These are phyloP conservation scores for Tylopilus sp. DNA, from an alignment of 768 basidiomycete genomes.

Conservation along the genomic window DNA sequence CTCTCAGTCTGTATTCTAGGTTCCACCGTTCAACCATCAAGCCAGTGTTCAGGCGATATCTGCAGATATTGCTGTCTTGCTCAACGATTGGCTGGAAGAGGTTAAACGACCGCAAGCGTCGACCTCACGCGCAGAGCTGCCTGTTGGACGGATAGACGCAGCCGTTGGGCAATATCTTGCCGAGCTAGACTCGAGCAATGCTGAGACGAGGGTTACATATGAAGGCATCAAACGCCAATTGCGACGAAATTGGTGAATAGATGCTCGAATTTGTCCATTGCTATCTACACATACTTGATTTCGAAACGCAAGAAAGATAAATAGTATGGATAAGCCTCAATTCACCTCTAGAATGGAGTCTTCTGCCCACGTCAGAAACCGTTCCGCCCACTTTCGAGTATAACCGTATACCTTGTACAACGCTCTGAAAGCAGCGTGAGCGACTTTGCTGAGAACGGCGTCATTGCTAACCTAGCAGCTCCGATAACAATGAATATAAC, in stretches of 20 bases:
- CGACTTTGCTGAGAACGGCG: constrained; percentile 1
- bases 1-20: constrained; percentile 36
- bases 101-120: constrained; percentile 71
- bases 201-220: constrained; percentile 61
- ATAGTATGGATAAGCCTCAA: constrained; percentile 24
- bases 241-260: constrained; percentile 63
- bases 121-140: constrained; percentile 62
- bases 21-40: constrained; percentile 82
- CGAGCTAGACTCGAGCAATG: constrained; percentile 60
- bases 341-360: constrained; percentile 78
- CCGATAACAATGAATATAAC: constrained; percentile 59
- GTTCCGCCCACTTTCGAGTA: constrained; percentile 57
- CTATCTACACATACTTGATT: constrained; percentile 18
- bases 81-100: constrained; percentile 78
- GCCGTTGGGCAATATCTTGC: constrained; percentile 72
- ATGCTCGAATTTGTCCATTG: constrained; percentile 4
- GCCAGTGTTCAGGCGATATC: constrained; percentile 77
- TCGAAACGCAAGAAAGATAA: constrained; percentile 2
- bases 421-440: constrained; percentile 44
- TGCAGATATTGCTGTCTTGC: constrained; percentile 75
- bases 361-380: constrained; percentile 66
- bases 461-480: constrained; percentile 49
- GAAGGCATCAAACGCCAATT: constrained; percentile 71
- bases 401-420: constrained; percentile 65
- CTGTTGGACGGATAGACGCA: constrained; percentile 71